phyloP scores from a whole-genome alignment of 2,329 filamentous ascomycete genomes.

The Penicillium sp. region DNA sequence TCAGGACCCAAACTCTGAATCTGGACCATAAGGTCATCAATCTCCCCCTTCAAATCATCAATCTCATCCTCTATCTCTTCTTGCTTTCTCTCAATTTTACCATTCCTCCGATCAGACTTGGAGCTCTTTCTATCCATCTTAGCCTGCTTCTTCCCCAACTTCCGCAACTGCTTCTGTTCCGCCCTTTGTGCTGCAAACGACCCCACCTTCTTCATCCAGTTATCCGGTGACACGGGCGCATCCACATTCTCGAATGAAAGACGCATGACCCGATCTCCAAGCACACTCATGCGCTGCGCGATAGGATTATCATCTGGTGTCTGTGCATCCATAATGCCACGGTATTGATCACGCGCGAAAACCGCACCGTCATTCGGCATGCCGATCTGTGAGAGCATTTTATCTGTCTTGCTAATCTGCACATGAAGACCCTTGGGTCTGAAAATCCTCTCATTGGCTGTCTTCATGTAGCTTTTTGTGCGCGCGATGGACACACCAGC shows the following conservation, averaged over 20 bases:
- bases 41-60: not conserved
- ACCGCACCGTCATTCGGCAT: not conserved
- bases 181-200: slow-evolving; percentile 6
- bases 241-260: slow-evolving; percentile 9
- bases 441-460: slow-evolving; percentile 5
- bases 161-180: slow-evolving; percentile 8
- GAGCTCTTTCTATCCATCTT: not conserved
- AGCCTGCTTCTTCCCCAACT: not conserved
- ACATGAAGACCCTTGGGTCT: not conserved
- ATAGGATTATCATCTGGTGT: not conserved
- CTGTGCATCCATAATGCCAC: not conserved
- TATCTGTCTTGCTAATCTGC: slow-evolving; percentile 1
- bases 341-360: not conserved
- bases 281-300: slow-evolving; percentile 5
- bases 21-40: not conserved
- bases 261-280: slow-evolving; percentile 9
- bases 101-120: not conserved
- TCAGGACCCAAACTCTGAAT: not conserved
- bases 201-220: slow-evolving; percentile 11
- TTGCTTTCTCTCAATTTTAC: slow-evolving; percentile 1
- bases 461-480: slow-evolving; percentile 29
- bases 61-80: not conserved
- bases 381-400: slow-evolving; percentile 3
- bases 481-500: slow-evolving; percentile 22
- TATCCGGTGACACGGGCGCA: slow-evolving; percentile 1